Conservation (phyloP, 2,329 filamentous ascomycete species). For the Scopulariopsis brevicaulis region DNA sequence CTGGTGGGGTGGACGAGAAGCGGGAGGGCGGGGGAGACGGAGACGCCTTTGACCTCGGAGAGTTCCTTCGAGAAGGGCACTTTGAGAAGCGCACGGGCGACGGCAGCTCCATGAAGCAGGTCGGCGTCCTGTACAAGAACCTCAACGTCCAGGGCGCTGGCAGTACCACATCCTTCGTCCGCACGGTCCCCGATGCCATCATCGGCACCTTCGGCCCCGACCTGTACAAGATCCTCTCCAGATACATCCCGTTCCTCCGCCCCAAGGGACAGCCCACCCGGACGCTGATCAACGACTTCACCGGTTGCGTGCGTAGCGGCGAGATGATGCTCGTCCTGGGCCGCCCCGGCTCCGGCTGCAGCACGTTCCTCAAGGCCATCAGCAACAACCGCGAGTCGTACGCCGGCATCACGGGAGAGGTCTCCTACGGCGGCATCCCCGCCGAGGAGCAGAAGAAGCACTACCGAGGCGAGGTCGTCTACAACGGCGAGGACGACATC, state of each 20-base stretch:
- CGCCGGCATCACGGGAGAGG: neutral
- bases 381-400: conserved; percentile 23
- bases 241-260: conserved; percentile 19
- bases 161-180: conserved; percentile 55
- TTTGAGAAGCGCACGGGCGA: conserved; percentile 59
- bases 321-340: conserved; percentile 30
- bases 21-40: conserved; percentile 18
- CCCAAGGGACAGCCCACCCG: neutral
- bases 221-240: conserved; percentile 50
- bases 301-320: conserved; percentile 37
- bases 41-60: conserved; percentile 54
- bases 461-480: conserved; percentile 45
- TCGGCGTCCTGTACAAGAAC: conserved; percentile 68
- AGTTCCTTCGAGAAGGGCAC: conserved; percentile 64
- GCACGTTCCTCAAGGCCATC: conserved; percentile 45
- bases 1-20: neutral
- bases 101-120: conserved; percentile 59
- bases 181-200: conserved; percentile 62
- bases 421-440: conserved; percentile 11
- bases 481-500: conserved; percentile 52
- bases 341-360: conserved; percentile 40
- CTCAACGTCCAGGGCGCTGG: conserved; percentile 64
- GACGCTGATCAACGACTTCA: conserved; percentile 21
- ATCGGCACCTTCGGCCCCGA: conserved; percentile 73
- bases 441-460: conserved; percentile 23